Evolutionary conservation across 1,284 basidiomycete species (phyloP).

Genomic region (Meira miltonrushii): DNA sequence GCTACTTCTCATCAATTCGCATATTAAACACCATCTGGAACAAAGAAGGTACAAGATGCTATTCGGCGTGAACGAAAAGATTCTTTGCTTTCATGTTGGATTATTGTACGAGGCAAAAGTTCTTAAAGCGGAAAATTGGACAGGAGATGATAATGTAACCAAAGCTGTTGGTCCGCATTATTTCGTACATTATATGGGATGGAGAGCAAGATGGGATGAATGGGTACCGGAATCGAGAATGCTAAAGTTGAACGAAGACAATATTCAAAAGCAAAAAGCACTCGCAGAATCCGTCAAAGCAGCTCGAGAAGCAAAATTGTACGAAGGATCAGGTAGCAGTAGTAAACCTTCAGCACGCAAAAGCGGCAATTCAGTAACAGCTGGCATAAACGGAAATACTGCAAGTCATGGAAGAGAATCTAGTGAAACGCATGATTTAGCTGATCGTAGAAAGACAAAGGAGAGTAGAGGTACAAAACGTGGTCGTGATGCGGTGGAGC

Average conservation of each 20-base stretch:
- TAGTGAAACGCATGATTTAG: constrained; percentile 22
- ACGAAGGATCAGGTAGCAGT: constrained; percentile 33
- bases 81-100: constrained; percentile 88
- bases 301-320: constrained; percentile 21
- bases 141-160: constrained; percentile 63
- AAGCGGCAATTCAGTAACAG: too few species aligned
- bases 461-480: constrained; percentile 19
- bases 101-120: constrained; percentile 89
- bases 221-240: constrained; percentile 83
- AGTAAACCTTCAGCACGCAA: constrained; percentile 8
- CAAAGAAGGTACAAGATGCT: constrained; percentile 37
- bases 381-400: constrained; percentile 40
- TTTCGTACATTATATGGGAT: constrained; percentile 97
- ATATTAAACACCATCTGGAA: too few species aligned
- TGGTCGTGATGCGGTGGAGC: constrained; percentile 26
- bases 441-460: constrained; percentile 23
- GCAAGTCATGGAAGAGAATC: constrained; percentile 20
- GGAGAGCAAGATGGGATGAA: constrained; percentile 99
- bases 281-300: constrained; percentile 51
- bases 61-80: constrained; percentile 66
- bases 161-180: constrained; percentile 75
- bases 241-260: constrained; percentile 79
- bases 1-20: too few species aligned
- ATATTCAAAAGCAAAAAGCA: constrained; percentile 68
- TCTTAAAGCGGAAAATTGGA: constrained; percentile 72